These are phyloP conservation scores for Stephanodiscus triporus DNA, from an alignment of 108 stramenopile genomes.

Conservation along the genomic window DNA sequence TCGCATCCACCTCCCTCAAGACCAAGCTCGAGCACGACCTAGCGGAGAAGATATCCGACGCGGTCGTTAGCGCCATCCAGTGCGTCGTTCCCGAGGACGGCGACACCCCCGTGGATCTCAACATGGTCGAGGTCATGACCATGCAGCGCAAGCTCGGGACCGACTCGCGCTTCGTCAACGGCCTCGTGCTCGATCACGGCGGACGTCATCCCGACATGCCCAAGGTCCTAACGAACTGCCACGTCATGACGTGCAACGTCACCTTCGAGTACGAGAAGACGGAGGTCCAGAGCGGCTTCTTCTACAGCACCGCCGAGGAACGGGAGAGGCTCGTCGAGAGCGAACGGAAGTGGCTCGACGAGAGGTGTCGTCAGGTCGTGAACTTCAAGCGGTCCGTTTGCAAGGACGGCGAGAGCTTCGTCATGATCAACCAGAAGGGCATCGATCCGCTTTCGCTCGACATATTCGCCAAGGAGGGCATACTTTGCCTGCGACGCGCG, in stretches of 20 bases:
- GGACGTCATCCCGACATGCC: constrained; percentile 99
- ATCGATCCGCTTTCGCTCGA: constrained; percentile 97
- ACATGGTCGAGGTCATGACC: constrained; percentile 98
- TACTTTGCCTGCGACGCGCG: constrained; percentile 95
- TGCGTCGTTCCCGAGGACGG: constrained; percentile 62
- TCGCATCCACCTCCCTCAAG: constrained; percentile 93
- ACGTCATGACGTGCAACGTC: constrained; percentile 98
- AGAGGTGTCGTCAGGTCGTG: constrained; percentile 93
- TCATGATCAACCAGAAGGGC: constrained; percentile 99
- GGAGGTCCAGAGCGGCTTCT: constrained; percentile 95
- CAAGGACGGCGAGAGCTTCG: constrained; percentile 92
- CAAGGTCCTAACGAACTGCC: constrained; percentile 87
- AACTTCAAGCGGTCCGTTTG: constrained; percentile 96
- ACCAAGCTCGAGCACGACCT: constrained; percentile 95
- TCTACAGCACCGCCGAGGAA: constrained; percentile 95
- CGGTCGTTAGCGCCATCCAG: constrained; percentile 93
- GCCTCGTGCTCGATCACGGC: constrained; percentile 99
- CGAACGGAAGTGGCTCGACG: constrained; percentile 98
- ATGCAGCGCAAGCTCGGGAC: constrained; percentile 87
- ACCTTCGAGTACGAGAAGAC: constrained; percentile 99
- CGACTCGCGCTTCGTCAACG: constrained; percentile 91
- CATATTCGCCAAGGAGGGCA: constrained; percentile 99
- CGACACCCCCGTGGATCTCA: constrained; percentile 85
- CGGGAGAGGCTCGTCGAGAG: constrained; percentile 97
- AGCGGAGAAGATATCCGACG: constrained; percentile 79